phyloP scores from a whole-genome alignment of 768 basidiomycete genomes.

The Trametopsis cervina region DNA sequence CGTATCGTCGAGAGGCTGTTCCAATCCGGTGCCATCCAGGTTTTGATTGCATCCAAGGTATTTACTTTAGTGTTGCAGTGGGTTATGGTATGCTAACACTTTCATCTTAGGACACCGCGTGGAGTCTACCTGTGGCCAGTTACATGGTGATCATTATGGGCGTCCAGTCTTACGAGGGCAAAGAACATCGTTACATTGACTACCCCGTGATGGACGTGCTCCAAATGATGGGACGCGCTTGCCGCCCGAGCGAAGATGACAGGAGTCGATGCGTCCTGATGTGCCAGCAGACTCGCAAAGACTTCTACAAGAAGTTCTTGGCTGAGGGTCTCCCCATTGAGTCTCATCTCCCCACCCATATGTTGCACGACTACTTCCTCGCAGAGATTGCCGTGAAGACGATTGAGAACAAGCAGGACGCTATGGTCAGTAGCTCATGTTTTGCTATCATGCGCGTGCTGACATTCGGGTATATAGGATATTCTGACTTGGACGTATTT shows the following conservation, averaged over 20 bases:
- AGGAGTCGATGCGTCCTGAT: constrained; percentile 92
- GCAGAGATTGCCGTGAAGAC: constrained; percentile 98
- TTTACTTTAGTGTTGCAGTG: background rate
- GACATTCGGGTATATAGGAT: constrained; percentile 42
- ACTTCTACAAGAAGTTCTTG: constrained; percentile 98
- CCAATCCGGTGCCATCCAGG: constrained; percentile 90
- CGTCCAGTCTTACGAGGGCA: constrained; percentile 94
- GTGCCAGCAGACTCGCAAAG: constrained; percentile 96
- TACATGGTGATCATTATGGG: constrained; percentile 99
- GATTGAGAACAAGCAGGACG: constrained; percentile 98
- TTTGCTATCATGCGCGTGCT: background rate
- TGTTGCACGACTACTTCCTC: constrained; percentile 94
- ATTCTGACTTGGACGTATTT: constrained; percentile 99
- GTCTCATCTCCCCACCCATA: constrained; percentile 83
- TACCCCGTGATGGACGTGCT: constrained; percentile 98
- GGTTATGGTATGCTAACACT: background rate
- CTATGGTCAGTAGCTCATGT: constrained; percentile 50
- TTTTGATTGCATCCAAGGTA: constrained; percentile 91
- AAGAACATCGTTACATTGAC: constrained; percentile 96
- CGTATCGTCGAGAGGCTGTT: constrained; percentile 89
- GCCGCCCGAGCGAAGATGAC: constrained; percentile 82
- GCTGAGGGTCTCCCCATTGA: constrained; percentile 97
- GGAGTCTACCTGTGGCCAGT: constrained; percentile 89
- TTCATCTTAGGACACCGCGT: constrained; percentile 79
- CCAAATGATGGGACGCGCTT: constrained; percentile 99